These are phyloP conservation scores for Cucumis sativus DNA, from an alignment of 306 rosid genomes.

Conservation along the genomic window DNA sequence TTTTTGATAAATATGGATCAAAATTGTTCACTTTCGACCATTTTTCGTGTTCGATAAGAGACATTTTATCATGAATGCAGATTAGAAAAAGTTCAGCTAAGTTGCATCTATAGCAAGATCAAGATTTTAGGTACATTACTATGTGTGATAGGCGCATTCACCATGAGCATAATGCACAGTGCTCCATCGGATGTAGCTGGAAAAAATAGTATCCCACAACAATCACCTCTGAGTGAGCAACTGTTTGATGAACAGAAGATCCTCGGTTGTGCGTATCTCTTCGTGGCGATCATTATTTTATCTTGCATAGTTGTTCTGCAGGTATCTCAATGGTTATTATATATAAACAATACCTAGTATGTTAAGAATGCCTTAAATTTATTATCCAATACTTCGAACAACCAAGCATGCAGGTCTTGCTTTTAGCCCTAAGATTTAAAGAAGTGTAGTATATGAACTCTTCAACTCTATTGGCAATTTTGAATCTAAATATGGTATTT, in stretches of 20 bases:
- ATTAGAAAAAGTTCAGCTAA: conserved; percentile 53
- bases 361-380: too few relatives aligned
- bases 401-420: too few relatives aligned
- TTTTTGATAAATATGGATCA: neutral
- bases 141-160: conserved; percentile 63
- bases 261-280: conserved; percentile 61
- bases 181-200: conserved; percentile 6
- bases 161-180: conserved; percentile 74
- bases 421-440: too few relatives aligned
- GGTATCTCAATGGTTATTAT: conserved; percentile 15
- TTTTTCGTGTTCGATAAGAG: neutral
- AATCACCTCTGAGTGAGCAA: conserved; percentile 8
- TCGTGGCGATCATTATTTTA: conserved; percentile 37
- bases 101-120: conserved; percentile 45
- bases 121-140: conserved; percentile 70
- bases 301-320: conserved; percentile 59
- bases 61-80: conserved; percentile 20
- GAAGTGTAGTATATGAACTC: too few relatives aligned
- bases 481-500: too few relatives aligned
- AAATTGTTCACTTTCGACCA: neutral
- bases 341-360: neutral
- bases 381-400: too few relatives aligned
- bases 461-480: too few relatives aligned
- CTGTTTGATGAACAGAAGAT: conserved; percentile 49
- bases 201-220: neutral